Base-by-base conservation (phyloP, 805 yeast species). In the Sporopachydermia quercuum region DNA sequence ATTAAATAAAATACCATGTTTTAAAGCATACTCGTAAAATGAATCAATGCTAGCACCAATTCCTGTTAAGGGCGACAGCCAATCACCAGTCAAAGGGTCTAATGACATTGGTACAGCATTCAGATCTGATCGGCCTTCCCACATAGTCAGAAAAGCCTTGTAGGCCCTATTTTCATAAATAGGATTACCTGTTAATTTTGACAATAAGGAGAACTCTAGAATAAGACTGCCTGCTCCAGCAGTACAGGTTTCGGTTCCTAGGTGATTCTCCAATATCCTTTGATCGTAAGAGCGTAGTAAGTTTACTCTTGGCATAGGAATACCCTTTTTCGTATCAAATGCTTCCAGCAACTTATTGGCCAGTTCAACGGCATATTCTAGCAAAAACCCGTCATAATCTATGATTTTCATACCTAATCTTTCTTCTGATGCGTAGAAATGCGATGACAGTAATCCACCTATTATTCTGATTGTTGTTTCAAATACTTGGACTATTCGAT, bases 31-130 rank as follows among this genome's bases (percentile, higher is more conserved):
- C 52, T 87, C 97, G 53, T 78, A 87, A 51, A 83, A 83, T 0
- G 95, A 84, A 56, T 87, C 97, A 13, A 84, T 71, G 2, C 94
- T 80, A 0, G 96, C 96, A 2, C 97, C 96, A 5, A 82, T 67
- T 0, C 96, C 95, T 0, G 91, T 73, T 34, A 75, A 57, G 0
- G 67, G 54, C 41, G 78, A 78, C 34, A 63, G 57, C 74, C 83
- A 76, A 33, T 54, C 51, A 27, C 75, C 73, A 0, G 64, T 57
- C 1, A 63, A 49, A 0, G 87, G 78, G 44, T 78, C 76, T 3
- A 86, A 62, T 0, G 87, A 68, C 83, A 81, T 79, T 2, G 95
- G 94, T 11, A 89, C 49, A 18, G 89, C 60, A 46, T 81, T 74
- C 11, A 81, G 53, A 1, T 56, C 49, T 40, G 81, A 70, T 43